These are phyloP conservation scores for Colletotrichum melonis DNA, from an alignment of 2,329 filamentous ascomycete genomes.

Conservation along the genomic window DNA sequence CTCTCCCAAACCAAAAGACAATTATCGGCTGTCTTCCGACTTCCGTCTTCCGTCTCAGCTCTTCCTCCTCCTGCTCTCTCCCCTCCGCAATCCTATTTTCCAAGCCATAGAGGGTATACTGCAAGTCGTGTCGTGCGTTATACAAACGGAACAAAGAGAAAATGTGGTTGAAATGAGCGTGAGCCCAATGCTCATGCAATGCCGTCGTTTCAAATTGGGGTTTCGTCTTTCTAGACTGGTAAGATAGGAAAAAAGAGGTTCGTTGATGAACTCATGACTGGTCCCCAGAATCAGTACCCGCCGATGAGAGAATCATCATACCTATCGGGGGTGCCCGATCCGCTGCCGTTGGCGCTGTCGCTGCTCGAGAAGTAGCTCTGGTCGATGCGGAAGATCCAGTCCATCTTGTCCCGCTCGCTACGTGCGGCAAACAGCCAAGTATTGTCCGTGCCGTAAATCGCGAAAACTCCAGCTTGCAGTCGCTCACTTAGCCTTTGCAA, in stretches of 20 bases:
- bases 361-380: constrained; percentile 73
- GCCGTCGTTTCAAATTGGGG: constrained; percentile 11
- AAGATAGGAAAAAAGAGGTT: constrained; percentile 1
- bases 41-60: background rate
- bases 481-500: constrained; percentile 67
- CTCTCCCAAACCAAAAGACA: background rate
- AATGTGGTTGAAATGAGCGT: constrained; percentile 19
- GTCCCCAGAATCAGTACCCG: constrained; percentile 18
- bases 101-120: constrained; percentile 35
- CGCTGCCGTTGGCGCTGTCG: constrained; percentile 53
- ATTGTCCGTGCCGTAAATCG: constrained; percentile 93
- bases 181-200: background rate
- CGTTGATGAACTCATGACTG: background rate
- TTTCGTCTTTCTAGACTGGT: constrained; percentile 16
- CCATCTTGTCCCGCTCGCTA: constrained; percentile 91
- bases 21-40: background rate
- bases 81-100: constrained; percentile 1
- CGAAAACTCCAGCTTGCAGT: constrained; percentile 83
- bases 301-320: constrained; percentile 33
- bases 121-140: constrained; percentile 33
- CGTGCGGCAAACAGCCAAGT: constrained; percentile 94
- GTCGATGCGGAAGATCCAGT: constrained; percentile 97
- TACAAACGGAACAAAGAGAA: constrained; percentile 35
- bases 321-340: constrained; percentile 49
- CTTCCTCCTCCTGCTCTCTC: background rate